Conservation (phyloP, 495 filamentous ascomycete species). For the Chlorociboria aeruginascens region DNA sequence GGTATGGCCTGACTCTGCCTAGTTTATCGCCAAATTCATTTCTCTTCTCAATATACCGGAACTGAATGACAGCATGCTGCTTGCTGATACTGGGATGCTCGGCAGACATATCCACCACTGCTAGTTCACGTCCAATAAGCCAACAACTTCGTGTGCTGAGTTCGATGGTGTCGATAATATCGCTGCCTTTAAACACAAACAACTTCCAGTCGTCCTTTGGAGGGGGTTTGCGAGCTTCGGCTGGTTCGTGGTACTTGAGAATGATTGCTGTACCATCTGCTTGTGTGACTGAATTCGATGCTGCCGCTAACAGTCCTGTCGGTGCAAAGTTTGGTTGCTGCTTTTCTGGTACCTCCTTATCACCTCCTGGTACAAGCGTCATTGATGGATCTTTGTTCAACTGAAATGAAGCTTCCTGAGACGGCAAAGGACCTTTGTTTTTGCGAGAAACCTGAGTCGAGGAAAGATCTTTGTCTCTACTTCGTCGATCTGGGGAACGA, state of each 20-base stretch:
- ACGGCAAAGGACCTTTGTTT: conserved; percentile 49
- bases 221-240: conserved; percentile 82
- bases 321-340: conserved; percentile 79
- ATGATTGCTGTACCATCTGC: conserved; percentile 57
- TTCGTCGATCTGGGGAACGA: conserved; percentile 9
- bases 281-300: conserved; percentile 67
- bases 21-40: conserved; percentile 79
- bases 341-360: conserved; percentile 48
- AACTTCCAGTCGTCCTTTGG: conserved; percentile 70
- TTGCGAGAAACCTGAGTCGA: conserved; percentile 15
- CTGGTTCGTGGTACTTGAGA: conserved; percentile 91
- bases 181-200: conserved; percentile 82
- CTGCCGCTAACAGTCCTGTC: conserved; percentile 74
- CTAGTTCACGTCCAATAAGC: conserved; percentile 70
- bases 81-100: conserved; percentile 89
- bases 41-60: conserved; percentile 67
- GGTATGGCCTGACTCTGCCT: conserved; percentile 74
- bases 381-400: conserved; percentile 27
- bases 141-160: conserved; percentile 71
- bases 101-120: conserved; percentile 70
- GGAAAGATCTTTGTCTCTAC: conserved; percentile 13
- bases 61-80: conserved; percentile 93
- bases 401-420: conserved; percentile 58
- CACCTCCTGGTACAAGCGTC: conserved; percentile 13
- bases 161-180: conserved; percentile 69